Evolutionary conservation across 768 basidiomycete species (phyloP).

Genomic region (Xanthoconium stramineum): DNA sequence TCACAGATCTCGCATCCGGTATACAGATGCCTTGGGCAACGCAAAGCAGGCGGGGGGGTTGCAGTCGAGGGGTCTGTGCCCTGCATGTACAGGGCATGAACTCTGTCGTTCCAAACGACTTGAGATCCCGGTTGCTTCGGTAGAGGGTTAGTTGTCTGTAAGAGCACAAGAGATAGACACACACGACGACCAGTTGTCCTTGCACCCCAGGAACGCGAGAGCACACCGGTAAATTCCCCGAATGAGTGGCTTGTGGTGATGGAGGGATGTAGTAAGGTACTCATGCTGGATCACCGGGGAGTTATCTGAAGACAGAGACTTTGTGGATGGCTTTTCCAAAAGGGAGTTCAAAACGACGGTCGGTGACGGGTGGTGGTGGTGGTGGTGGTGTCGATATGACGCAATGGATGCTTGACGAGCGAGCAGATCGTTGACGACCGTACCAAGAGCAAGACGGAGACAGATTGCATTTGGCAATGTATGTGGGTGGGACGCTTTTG

Average conservation of each 20-base stretch:
- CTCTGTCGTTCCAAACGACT: constrained; percentile 39
- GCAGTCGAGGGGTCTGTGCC: constrained; percentile 62
- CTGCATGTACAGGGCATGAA: constrained; percentile 50
- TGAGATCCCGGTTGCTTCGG: constrained; percentile 14
- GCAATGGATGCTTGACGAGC: constrained; percentile 58
- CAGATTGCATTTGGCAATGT: constrained; percentile 79
- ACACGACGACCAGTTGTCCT: background rate
- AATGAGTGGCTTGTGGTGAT: constrained; percentile 20
- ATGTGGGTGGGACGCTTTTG: constrained; percentile 48
- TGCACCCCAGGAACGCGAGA: constrained; percentile 14
- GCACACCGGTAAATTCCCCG: constrained; percentile 13
- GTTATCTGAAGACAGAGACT: constrained; percentile 17
- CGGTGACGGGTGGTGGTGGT: constrained; percentile 35
- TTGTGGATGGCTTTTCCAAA: constrained; percentile 24
- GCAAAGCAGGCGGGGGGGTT: constrained; percentile 58
- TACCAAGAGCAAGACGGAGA: constrained; percentile 68
- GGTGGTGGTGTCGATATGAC: constrained; percentile 34
- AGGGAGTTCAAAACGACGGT: constrained; percentile 28
- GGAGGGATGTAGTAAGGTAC: constrained; percentile 25
- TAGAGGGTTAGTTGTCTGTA: background rate
- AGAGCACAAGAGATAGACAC: background rate
- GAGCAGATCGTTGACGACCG: constrained; percentile 80
- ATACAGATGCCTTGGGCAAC: constrained; percentile 72
- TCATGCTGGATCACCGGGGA: constrained; percentile 22
- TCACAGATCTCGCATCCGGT: constrained; percentile 75